phyloP scores from a whole-genome alignment of 2,329 filamentous ascomycete species.

The Paraphoma sp. region DNA sequence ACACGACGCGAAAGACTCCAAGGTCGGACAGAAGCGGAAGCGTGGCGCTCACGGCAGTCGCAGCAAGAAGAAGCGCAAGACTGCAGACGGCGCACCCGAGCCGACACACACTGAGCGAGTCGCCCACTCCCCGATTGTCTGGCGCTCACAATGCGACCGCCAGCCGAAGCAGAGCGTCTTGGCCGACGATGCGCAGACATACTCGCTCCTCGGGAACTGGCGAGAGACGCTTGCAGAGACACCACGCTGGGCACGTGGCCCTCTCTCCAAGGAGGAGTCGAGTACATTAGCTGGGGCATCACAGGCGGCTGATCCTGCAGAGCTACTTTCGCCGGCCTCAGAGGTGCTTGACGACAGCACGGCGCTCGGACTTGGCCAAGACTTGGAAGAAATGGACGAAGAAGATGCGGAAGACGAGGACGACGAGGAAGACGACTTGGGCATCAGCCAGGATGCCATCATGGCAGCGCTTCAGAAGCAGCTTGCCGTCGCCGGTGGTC shows the following conservation, averaged over 20 bases:
- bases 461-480: constrained; percentile 44
- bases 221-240: constrained; percentile 45
- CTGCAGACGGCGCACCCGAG: constrained; percentile 1
- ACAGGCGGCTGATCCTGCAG: constrained; percentile 11
- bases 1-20: constrained; percentile 25
- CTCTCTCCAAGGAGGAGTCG: constrained; percentile 20
- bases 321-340: constrained; percentile 19
- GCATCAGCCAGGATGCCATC: constrained; percentile 49
- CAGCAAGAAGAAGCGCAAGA: constrained; percentile 37
- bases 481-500: constrained; percentile 43
- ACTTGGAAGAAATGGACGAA: background rate
- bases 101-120: constrained; percentile 13
- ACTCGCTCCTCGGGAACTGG: constrained; percentile 55
- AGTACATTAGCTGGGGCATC: constrained; percentile 4
- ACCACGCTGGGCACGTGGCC: constrained; percentile 30
- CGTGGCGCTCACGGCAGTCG: constrained; percentile 15
- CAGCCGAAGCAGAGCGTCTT: constrained; percentile 29
- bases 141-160: constrained; percentile 37
- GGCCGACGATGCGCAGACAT: constrained; percentile 40
- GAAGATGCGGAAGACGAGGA: constrained; percentile 21
- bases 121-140: constrained; percentile 41
- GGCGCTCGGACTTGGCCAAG: constrained; percentile 8
- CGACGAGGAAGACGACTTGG: constrained; percentile 17
- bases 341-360: constrained; percentile 20
- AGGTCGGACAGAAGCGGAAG: constrained; percentile 41